Evolutionary conservation across 345 rosid genomes (phyloP).

Genomic region (Aurinia saxatilis): DNA sequence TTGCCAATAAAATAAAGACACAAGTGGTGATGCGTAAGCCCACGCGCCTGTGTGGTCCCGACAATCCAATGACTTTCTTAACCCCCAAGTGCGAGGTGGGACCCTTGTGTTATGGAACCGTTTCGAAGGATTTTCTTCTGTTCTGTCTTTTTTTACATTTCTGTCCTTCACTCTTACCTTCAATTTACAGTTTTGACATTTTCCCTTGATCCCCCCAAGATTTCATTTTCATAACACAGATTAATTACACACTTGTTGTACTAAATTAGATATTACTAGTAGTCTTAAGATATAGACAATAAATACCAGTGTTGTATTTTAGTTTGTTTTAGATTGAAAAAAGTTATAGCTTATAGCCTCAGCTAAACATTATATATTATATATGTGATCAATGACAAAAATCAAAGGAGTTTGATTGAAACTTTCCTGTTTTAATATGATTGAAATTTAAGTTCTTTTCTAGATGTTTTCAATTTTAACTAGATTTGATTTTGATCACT

Average conservation of each 20-base stretch:
- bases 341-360: not conserved
- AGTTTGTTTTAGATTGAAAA: not conserved
- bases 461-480: too few species aligned
- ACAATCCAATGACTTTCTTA: slow-evolving; percentile 27
- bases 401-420: too few species aligned
- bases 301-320: not conserved
- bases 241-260: not conserved
- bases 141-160: not conserved
- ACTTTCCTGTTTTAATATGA: too few species aligned
- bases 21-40: slow-evolving; percentile 19
- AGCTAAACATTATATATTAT: too few species aligned
- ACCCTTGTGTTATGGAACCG: slow-evolving; percentile 24
- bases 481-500: not conserved
- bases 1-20: slow-evolving; percentile 26
- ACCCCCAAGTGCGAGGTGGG: slow-evolving; percentile 15
- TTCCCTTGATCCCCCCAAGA: not conserved
- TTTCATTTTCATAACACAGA: not conserved
- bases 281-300: not conserved
- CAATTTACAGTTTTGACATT: not conserved
- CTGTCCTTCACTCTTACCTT: not conserved
- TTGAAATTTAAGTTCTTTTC: too few species aligned
- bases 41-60: slow-evolving; percentile 22
- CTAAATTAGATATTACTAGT: not conserved
- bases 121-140: slow-evolving; percentile 20
- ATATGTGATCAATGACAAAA: too few species aligned